phyloP scores from a whole-genome alignment of 1,284 basidiomycete genomes.

The Farysia itapuensis region DNA sequence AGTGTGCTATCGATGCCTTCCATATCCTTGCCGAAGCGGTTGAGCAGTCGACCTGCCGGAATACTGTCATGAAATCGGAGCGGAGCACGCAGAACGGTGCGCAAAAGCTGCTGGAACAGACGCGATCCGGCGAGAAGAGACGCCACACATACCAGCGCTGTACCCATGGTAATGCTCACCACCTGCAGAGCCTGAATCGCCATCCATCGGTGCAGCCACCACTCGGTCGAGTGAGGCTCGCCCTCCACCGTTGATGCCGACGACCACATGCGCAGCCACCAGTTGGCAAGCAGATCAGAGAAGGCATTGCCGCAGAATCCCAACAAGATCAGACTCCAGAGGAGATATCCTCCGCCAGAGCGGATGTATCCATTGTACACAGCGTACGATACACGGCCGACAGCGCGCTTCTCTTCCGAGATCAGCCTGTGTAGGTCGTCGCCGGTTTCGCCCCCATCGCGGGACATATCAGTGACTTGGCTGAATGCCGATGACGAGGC shows the following conservation, averaged over 20 bases:
- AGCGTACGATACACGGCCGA: conserved; percentile 20
- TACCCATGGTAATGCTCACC: conserved; percentile 67
- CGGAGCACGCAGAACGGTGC: conserved; percentile 69
- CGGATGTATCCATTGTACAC: conserved; percentile 26
- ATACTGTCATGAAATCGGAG: conserved; percentile 79
- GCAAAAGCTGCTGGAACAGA: conserved; percentile 66
- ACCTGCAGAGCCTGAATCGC: conserved; percentile 73
- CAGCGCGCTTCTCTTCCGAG: conserved; percentile 13
- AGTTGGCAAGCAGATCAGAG: conserved; percentile 14
- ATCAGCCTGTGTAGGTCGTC: conserved; percentile 20
- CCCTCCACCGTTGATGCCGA: neutral
- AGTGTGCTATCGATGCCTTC: conserved; percentile 80
- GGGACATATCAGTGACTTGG: conserved; percentile 68
- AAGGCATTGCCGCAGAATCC: conserved; percentile 8
- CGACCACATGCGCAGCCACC: conserved; percentile 23
- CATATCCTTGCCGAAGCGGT: conserved; percentile 72
- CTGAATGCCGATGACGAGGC: conserved; percentile 64
- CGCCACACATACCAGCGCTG: conserved; percentile 66
- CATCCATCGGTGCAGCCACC: conserved; percentile 67
- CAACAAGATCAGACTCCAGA: conserved; percentile 11
- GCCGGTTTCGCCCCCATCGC: conserved; percentile 62
- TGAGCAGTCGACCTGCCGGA: conserved; percentile 80
- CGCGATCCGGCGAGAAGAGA: conserved; percentile 70
- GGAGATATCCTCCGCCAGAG: conserved; percentile 17
- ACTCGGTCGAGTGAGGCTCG: conserved; percentile 42